These are phyloP conservation scores for Phaeosphaeriaceae sp. DNA, from an alignment of 2,329 filamentous ascomycete species.

Conservation along the genomic window DNA sequence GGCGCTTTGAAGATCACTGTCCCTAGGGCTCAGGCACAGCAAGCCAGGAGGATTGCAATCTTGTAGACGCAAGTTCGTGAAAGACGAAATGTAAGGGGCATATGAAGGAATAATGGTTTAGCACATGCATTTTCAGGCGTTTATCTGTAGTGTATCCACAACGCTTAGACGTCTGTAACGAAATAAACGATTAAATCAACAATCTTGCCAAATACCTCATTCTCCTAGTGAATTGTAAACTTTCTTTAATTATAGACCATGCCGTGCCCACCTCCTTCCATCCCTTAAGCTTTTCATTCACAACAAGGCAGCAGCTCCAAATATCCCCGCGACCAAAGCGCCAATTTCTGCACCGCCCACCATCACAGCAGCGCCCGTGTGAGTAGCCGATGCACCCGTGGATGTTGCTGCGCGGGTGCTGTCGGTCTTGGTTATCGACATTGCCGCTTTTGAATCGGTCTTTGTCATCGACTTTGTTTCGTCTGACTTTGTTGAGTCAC, in stretches of 20 bases:
- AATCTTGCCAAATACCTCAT: background rate
- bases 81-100: background rate
- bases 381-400: background rate
- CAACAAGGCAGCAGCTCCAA: background rate
- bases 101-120: background rate
- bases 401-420: background rate
- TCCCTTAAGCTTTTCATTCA: background rate
- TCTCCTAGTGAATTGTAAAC: background rate
- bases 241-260: background rate
- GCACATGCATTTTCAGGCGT: slow-evolving; percentile 2
- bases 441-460: background rate
- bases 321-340: background rate
- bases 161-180: slow-evolving; percentile 24
- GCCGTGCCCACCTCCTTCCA: background rate
- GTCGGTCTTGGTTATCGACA: background rate
- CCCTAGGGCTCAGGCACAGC: slow-evolving; percentile 62
- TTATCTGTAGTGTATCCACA: slow-evolving; percentile 6
- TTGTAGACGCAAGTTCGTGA: slow-evolving; percentile 18
- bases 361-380: background rate
- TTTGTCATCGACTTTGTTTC: background rate
- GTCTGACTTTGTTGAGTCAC: too few species aligned
- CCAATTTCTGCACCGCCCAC: background rate
- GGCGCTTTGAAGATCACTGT: slow-evolving; percentile 70
- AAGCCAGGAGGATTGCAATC: slow-evolving; percentile 37
- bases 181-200: background rate